Evolutionary conservation across 495 filamentous ascomycete genomes (phyloP).

Genomic region (Letharia columbiana): DNA sequence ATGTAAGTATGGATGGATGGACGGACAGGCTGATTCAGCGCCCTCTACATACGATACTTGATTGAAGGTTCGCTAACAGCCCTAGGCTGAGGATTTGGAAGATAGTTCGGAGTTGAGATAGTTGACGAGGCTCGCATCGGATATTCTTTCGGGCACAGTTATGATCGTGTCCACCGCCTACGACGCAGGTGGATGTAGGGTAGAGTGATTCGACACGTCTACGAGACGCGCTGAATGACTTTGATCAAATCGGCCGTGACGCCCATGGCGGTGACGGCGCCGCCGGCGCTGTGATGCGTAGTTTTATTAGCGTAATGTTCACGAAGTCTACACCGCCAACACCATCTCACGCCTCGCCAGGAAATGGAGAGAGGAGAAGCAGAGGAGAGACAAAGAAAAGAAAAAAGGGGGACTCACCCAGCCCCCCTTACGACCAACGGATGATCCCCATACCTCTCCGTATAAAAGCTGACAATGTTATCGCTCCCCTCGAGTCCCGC

Average conservation of each 20-base stretch:
- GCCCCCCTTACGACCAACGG: conserved; percentile 91
- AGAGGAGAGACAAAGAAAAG: background rate
- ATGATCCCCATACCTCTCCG: conserved; percentile 81
- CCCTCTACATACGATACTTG: too few relatives aligned
- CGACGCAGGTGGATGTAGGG: too few relatives aligned
- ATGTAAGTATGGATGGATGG: too few relatives aligned
- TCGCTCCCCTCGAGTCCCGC: conserved; percentile 92
- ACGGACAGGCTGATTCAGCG: too few relatives aligned
- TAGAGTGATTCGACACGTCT: background rate
- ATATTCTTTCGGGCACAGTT: too few relatives aligned
- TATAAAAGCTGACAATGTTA: conserved; percentile 97
- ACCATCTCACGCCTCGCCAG: background rate
- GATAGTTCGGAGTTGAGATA: too few relatives aligned
- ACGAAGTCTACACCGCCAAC: background rate
- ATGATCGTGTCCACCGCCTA: too few relatives aligned
- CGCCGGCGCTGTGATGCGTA: conserved; percentile 52
- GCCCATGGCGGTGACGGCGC: conserved; percentile 93
- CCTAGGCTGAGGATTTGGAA: too few relatives aligned
- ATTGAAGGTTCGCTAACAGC: too few relatives aligned
- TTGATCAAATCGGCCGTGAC: conserved; percentile 84
- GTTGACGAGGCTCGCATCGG: too few relatives aligned
- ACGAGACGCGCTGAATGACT: conserved; percentile 49
- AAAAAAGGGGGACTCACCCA: conserved; percentile 40
- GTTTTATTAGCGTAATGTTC: background rate
- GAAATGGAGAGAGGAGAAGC: background rate